Percentiles rank a stretch among this genome's conserved stretches.
Evolutionary conservation across 441 rosid species (phyloP).

Genomic region (Gossypium gossypioides): DNA sequence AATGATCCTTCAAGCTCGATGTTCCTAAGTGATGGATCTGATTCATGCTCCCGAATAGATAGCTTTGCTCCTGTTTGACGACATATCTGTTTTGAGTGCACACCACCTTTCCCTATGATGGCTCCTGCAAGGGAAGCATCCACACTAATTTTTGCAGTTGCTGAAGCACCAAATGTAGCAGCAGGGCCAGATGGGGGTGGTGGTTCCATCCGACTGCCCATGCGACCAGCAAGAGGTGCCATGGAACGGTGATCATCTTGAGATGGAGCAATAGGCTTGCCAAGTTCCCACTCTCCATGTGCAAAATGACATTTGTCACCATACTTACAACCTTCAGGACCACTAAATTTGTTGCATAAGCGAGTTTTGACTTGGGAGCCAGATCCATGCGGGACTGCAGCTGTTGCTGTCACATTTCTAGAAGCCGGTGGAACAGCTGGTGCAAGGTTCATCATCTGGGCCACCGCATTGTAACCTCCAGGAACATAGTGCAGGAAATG

Average conservation of each 20-base stretch:
- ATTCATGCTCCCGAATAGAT: slow-evolving; percentile 60
- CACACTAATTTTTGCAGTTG: slow-evolving; percentile 28
- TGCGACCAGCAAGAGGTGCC: slow-evolving; percentile 34
- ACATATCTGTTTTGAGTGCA: slow-evolving; percentile 62
- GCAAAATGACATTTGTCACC: slow-evolving; percentile 69
- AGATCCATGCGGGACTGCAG: slow-evolving; percentile 31
- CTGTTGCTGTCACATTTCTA: slow-evolving; percentile 28
- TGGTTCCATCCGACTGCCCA: slow-evolving; percentile 31
- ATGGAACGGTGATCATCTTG: slow-evolving; percentile 41
- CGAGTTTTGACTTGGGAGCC: slow-evolving; percentile 40
- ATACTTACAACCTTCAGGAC: slow-evolving; percentile 64
- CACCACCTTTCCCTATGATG: slow-evolving; percentile 74
- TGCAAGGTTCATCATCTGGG: slow-evolving; percentile 54
- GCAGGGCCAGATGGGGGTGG: slow-evolving; percentile 37
- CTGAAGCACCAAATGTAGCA: slow-evolving; percentile 44
- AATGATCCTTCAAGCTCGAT: slow-evolving; percentile 74
- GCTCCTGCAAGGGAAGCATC: slow-evolving; percentile 76
- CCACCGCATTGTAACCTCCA: slow-evolving; percentile 67
- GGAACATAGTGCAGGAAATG: slow-evolving; percentile 73
- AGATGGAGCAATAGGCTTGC: slow-evolving; percentile 33
- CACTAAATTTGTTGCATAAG: slow-evolving; percentile 49
- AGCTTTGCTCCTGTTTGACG: slow-evolving; percentile 69
- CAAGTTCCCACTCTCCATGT: slow-evolving; percentile 73
- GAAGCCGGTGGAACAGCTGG: slow-evolving; percentile 29
- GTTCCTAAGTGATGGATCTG: slow-evolving; percentile 53